Evolutionary conservation across 163 green algal genomes (phyloP), one percentile per base, ranked within the genome.

Genomic region (Trebouxia gelatinosa): DNA sequence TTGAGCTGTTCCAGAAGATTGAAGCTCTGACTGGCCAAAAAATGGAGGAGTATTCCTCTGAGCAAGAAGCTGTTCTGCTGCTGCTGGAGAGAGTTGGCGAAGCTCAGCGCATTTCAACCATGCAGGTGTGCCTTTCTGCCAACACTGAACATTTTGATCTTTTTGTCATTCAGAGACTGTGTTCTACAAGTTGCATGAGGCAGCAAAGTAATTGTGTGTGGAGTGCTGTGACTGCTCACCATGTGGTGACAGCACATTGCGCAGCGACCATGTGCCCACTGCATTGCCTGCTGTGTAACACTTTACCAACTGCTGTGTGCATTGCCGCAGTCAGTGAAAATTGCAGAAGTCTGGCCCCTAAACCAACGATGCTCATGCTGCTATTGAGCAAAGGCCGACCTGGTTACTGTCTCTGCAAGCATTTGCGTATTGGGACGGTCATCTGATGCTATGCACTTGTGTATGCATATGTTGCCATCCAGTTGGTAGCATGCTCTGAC

Each of bases 1-100:
- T 99, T 58, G 95, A 98, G 87, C 83, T 96, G 83, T 97, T 96
- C 75, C 94, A 98, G 81, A 95, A 94, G 81, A 98, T 99, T 50
- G 95, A 99, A 85, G 85, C 91, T 66, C 80, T 98, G 59, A 97
- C 93, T 68, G 87, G 84, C 31, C 75, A 90, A 46, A 94, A 94
- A 74, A 94, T 98, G 92, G 94, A 98, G 85, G 61, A 84, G 62
- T 98, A 95, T 78, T 70, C 83, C 7, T 81, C 88, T 5, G 89
- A 97, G 79, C 80, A 94, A 54, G 94, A 98, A n/a, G 93, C 94
- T 74, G 95, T 96, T 35, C 80, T 98, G 83, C 61, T 98, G 80
- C 83, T 98, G 83, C 79, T 94, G 76, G 94, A 98, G 87, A 84
- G 94, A 9, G 92, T 97, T 38, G 84, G 68, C 35, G 92, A 97